Conservation (phyloP, 169 alveolate genomes). For the Hammondia hammondi region DNA sequence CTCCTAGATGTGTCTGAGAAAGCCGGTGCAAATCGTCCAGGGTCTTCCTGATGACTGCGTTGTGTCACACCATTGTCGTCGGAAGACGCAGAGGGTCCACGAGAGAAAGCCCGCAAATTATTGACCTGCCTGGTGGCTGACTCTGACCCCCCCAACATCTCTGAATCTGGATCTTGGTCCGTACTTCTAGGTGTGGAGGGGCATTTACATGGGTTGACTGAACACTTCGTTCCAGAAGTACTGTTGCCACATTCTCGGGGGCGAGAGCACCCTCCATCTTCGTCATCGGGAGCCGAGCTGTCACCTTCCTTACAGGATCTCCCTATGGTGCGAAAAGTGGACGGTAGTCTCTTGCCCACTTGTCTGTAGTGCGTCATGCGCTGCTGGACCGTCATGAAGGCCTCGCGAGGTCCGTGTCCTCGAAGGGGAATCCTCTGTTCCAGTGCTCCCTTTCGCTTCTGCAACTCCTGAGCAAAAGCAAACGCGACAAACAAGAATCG, state of each 20-base stretch:
- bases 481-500: neutral
- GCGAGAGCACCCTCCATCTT: no score
- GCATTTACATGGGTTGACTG: no score
- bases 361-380: slow-evolving; percentile 56
- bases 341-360: neutral
- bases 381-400: slow-evolving; percentile 69
- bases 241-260: no score
- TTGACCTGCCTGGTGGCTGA: neutral
- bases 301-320: no score
- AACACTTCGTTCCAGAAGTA: no score
- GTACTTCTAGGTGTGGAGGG: neutral
- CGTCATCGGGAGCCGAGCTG: no score
- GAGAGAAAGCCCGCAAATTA: neutral
- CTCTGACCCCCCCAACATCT: neutral
- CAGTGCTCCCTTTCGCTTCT: slow-evolving; percentile 27
- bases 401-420: slow-evolving; percentile 52
- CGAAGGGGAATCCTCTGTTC: slow-evolving; percentile 47
- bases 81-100: neutral
- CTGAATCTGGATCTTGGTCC: neutral
- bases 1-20: neutral
- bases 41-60: neutral
- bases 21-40: neutral
- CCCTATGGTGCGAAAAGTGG: neutral
- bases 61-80: neutral
- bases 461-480: neutral